A percentile compares a stretch with the other conserved stretches of the same genome.
phyloP scores from a whole-genome alignment of 2,329 filamentous ascomycete species.

The Amauroascus verrucosus region DNA sequence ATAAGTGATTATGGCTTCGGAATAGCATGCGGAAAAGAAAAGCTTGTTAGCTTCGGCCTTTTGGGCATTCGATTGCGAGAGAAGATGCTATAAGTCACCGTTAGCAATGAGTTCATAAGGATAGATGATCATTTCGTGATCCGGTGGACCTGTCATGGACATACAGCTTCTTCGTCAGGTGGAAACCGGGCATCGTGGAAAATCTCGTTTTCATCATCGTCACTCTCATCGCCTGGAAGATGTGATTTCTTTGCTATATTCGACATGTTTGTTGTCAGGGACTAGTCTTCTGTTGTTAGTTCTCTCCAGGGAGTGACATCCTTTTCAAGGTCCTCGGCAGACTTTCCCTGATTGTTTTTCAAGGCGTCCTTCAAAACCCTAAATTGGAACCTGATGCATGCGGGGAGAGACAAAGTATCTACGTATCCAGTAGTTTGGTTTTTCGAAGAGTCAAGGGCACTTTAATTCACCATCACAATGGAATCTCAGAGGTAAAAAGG shows the following conservation, averaged over 20 bases:
- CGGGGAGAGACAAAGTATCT: too few relatives aligned
- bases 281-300: background rate
- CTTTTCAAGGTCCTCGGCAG: background rate
- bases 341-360: background rate
- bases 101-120: background rate
- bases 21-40: constrained; percentile 63
- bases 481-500: constrained; percentile 2
- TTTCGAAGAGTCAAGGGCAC: too few relatives aligned
- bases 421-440: too few relatives aligned
- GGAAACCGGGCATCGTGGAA: constrained; percentile 38
- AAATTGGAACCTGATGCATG: background rate
- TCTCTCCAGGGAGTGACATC: too few relatives aligned
- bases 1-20: constrained; percentile 71
- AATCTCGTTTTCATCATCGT: constrained; percentile 28
- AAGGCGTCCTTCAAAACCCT: background rate
- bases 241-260: background rate
- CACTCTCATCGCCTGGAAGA: background rate
- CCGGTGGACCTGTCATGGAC: constrained; percentile 15
- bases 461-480: background rate
- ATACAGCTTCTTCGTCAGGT: constrained; percentile 39
- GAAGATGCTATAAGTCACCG: constrained; percentile 44
- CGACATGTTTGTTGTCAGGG: background rate
- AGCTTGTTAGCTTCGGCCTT: constrained; percentile 69
- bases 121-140: background rate
- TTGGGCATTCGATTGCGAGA: constrained; percentile 59